Evolutionary conservation across 2,329 filamentous ascomycete species (phyloP), one percentile per base, ranked within the genome.

Genomic region (Xylariaceae sp.): DNA sequence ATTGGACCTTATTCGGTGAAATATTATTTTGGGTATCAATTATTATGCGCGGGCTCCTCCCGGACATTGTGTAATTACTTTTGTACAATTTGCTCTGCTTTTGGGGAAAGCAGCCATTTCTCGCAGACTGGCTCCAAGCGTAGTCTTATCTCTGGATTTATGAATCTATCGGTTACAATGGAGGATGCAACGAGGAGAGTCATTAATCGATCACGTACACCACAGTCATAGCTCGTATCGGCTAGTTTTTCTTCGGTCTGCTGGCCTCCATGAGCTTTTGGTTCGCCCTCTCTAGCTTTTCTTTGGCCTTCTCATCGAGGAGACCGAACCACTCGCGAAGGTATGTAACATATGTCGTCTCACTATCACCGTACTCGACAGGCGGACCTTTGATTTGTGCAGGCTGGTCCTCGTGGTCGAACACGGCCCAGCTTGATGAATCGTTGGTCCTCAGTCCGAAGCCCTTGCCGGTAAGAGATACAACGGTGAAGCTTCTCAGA

Each of bases 401-500:
- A 35, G 72, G 63, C 41, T 63, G 63, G 23, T 54, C 55, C 25
- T 66, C 62, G 32, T 65, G 63, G 53, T 81, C 77, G 50, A 80
- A 83, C 3, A 85, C 77, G 2, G 77, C 80, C 77, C 82, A 85
- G 43, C 76, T 75, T 14, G 78, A 82, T 25, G 66, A 68, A 36
- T 77, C 75, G n/a, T 68, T 71, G n/a, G 71, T 72, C 38, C 72
- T 67, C 40, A 83, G 64, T 1, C 77, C 79, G 50, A 78, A 82
- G 2, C 75, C 79, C 42, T 74, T 74, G 37, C 69, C 69, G 47
- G 74, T 73, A 40, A 82, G 63, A 3, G 78, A 68, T 34, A 74
- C 67, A 12, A 82, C 75, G 22, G 70, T 69, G 52, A 85, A 79
- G 38, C 72, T 69, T 20, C 77, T 73, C 32, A 85, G 70, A 23